These are phyloP conservation scores for Lanmaoa rubissima DNA, from an alignment of 768 basidiomycete species.

Conservation along the genomic window DNA sequence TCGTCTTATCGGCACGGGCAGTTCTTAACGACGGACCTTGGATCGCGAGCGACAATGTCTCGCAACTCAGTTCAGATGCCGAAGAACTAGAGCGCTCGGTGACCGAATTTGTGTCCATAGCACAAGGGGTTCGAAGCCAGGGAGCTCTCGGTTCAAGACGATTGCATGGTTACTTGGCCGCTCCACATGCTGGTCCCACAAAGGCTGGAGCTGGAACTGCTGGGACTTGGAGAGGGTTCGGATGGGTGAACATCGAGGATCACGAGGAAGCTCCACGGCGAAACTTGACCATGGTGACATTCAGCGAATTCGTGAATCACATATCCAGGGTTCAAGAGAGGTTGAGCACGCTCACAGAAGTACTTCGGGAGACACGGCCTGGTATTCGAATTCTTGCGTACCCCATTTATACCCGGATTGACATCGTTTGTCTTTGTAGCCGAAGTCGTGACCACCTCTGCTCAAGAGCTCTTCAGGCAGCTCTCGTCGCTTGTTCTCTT, in stretches of 20 bases:
- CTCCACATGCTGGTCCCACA: conserved; percentile 38
- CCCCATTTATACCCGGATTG: not conserved
- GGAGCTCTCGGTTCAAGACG: conserved; percentile 32
- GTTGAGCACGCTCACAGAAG: conserved; percentile 21
- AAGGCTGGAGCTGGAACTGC: conserved; percentile 50
- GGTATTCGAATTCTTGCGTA: conserved; percentile 14
- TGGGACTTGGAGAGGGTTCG: conserved; percentile 54
- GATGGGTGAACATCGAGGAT: conserved; percentile 42
- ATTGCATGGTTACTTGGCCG: conserved; percentile 37
- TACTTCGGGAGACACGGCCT: conserved; percentile 16
- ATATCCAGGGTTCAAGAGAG: conserved; percentile 30
- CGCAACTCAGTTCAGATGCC: conserved; percentile 66
- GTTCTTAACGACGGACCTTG: conserved; percentile 48
- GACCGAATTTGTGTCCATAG: conserved; percentile 62
- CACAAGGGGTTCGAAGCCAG: conserved; percentile 41
- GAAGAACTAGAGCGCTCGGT: conserved; percentile 72
- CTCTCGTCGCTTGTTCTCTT: conserved; percentile 42
- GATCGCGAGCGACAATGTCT: conserved; percentile 20
- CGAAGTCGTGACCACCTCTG: conserved; percentile 23
- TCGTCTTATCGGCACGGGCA: conserved; percentile 83
- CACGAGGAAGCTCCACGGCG: conserved; percentile 31
- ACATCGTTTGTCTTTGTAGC: conserved; percentile 11
- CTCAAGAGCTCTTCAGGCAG: conserved; percentile 35
- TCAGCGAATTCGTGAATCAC: conserved; percentile 34
- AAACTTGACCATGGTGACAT: conserved; percentile 27